Percentiles rank a stretch among this genome's conserved stretches.
Conservation (phyloP, 2,329 filamentous ascomycete genomes). For the Saccharata proteae region DNA sequence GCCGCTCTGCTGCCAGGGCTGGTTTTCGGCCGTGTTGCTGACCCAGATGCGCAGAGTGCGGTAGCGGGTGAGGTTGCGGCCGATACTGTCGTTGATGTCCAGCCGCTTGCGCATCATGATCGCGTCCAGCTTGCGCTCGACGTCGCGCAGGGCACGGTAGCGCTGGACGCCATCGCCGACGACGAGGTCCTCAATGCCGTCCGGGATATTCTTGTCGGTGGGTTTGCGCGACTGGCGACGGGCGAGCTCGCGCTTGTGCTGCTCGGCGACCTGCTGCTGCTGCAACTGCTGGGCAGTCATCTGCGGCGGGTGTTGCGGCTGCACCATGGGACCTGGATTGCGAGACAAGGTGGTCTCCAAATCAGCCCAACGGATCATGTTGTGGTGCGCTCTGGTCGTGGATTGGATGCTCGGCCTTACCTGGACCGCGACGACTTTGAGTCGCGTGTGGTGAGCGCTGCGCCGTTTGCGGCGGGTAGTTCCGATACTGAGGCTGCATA, state of each 20-base stretch:
- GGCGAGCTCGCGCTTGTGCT: conserved; percentile 50
- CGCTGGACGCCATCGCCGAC: conserved; percentile 71
- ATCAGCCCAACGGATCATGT: conserved; percentile 37
- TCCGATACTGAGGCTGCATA: conserved; percentile 36
- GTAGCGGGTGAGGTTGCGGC: conserved; percentile 63
- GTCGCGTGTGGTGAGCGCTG: conserved; percentile 22
- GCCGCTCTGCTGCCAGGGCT: conserved; percentile 72
- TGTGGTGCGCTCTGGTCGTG: conserved; percentile 5
- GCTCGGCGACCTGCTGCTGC: conserved; percentile 31
- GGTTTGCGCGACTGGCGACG: conserved; percentile 79
- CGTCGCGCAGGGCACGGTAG: conserved; percentile 73
- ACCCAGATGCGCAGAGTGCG: conserved; percentile 88
- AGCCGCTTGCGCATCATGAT: conserved; percentile 89
- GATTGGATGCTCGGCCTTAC: too few species aligned
- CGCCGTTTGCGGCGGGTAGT: conserved; percentile 30
- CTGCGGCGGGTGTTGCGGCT: conserved; percentile 18
- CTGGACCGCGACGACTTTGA: conserved; percentile 28
- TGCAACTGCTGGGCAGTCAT: conserved; percentile 31
- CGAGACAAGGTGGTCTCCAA: conserved; percentile 32
- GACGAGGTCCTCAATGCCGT: conserved; percentile 67
- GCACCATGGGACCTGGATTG: conserved; percentile 32
- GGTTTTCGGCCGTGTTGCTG: conserved; percentile 86
- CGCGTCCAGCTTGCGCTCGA: conserved; percentile 81
- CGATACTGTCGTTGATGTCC: conserved; percentile 74
- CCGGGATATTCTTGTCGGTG: conserved; percentile 88